phyloP scores from a whole-genome alignment of 139 green algal species.

The Chlorella sp. region DNA sequence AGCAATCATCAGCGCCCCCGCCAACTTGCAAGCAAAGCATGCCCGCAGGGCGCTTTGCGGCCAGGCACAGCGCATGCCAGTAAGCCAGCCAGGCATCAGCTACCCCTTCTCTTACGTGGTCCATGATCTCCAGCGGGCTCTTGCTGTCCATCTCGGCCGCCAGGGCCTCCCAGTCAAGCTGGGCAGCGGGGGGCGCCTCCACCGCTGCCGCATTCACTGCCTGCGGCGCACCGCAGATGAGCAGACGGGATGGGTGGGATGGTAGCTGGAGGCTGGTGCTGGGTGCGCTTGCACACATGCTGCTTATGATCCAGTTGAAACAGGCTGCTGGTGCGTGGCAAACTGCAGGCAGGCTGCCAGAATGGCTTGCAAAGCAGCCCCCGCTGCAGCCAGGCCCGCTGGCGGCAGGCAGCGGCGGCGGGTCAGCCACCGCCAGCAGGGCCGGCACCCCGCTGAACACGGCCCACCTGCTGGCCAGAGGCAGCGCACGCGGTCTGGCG shows the following conservation, averaged over 20 bases:
- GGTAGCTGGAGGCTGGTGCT: neutral
- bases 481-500: neutral
- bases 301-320: neutral
- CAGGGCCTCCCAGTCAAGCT: slow-evolving; percentile 61
- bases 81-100: neutral
- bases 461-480: neutral
- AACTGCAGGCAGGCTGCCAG: neutral
- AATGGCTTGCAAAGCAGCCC: neutral
- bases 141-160: slow-evolving; percentile 77
- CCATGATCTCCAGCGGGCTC: slow-evolving; percentile 94
- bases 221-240: neutral
- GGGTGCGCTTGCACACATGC: too few relatives aligned
- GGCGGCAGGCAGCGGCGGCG: neutral
- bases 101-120: slow-evolving; percentile 68
- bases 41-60: neutral
- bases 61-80: neutral
- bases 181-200: slow-evolving; percentile 10
- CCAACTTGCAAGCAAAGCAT: neutral
- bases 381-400: neutral
- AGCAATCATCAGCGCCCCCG: too few relatives aligned
- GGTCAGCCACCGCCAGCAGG: too few relatives aligned
- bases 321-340: neutral
- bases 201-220: slow-evolving; percentile 14
- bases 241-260: neutral
- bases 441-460: too few relatives aligned